Base-by-base conservation (phyloP, 2,329 filamentous ascomycete genomes). In the Colletotrichum euphorbiae region DNA sequence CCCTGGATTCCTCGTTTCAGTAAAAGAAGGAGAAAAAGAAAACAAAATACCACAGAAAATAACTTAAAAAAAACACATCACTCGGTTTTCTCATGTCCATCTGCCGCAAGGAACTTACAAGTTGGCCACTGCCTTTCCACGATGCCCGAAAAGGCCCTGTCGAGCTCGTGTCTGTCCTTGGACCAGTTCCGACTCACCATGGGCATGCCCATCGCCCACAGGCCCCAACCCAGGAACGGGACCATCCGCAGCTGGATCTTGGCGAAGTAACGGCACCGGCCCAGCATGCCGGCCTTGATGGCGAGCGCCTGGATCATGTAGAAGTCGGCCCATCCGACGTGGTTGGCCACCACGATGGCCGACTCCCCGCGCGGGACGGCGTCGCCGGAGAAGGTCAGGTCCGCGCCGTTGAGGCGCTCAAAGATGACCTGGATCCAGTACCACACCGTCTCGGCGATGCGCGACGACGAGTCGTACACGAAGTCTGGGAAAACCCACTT, bases 131-230 rank as follows among this genome's bases (percentile, higher is more conserved):
- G 80, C 65, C 79, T 80, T 54, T 80, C 74, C 12, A 84, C 80
- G 52, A 89, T 84, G 17, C 86, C 85, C 6, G 79, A 73, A 73
- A 90, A 90, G 11, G 89, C 84, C 28, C 83, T 80, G 56, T 86
- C 81, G 71, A 90, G 80, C 76, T 90, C 87, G 15, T 75, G 76
- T 73, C 82, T 80, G 74, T 90, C 87, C 67, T 80, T 80, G 72
- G 83, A 81, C 87, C 88, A 90, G 61, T 86, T 84, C 59, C 88
- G 79, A 72, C 82, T 88, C 21, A 90, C 86, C 77, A 90, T 81
- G 6, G 87, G 88, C 86, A 90, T 89, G 2, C 87, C 86, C 82
- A 90, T 88, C 3, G 84, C 87, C 87, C 87, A 89, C 38, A 90
- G 79, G 2, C 87, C 88, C 88, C 87, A 90, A 17, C 88, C 87